Percentiles rank a stretch among this genome's conserved stretches.
Evolutionary conservation across 331 rosid genomes (phyloP).

Genomic region (Ulmus americana): DNA sequence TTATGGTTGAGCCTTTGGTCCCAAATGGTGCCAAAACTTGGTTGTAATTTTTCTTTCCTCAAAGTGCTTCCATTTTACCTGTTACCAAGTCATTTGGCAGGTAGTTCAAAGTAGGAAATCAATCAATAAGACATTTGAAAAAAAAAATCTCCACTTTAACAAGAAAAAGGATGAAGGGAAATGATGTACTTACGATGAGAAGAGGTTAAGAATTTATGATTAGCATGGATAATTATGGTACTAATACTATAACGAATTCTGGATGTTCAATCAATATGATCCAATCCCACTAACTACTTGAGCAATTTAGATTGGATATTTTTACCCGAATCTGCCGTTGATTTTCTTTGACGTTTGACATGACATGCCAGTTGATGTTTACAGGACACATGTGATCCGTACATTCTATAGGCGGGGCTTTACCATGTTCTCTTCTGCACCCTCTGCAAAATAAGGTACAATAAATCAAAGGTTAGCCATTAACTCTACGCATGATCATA

Average conservation of each 20-base stretch:
- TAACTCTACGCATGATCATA: background rate
- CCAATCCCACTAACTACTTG: background rate
- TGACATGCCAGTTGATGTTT: background rate
- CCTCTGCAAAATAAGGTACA: background rate
- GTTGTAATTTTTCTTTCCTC: background rate
- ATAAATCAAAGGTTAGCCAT: background rate
- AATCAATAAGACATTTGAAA: background rate
- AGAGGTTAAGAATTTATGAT: background rate
- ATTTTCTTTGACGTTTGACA: background rate
- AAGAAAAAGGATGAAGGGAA: background rate
- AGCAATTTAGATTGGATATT: background rate
- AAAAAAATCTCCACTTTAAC: background rate
- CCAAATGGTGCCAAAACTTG: background rate
- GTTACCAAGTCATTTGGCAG: background rate
- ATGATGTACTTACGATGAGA: background rate
- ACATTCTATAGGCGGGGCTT: background rate
- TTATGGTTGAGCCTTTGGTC: background rate
- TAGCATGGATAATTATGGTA: background rate
- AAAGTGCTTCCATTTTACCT: background rate
- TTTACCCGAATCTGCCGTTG: background rate
- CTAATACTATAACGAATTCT: background rate
- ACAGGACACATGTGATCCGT: slow-evolving; percentile 1
- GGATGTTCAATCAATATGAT: slow-evolving; percentile 2
- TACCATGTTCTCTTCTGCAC: background rate
- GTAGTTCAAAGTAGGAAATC: background rate